Evolutionary conservation across 805 yeast species (phyloP), one percentile per base, ranked within the genome.

Genomic region (Yarrowia deformans): DNA sequence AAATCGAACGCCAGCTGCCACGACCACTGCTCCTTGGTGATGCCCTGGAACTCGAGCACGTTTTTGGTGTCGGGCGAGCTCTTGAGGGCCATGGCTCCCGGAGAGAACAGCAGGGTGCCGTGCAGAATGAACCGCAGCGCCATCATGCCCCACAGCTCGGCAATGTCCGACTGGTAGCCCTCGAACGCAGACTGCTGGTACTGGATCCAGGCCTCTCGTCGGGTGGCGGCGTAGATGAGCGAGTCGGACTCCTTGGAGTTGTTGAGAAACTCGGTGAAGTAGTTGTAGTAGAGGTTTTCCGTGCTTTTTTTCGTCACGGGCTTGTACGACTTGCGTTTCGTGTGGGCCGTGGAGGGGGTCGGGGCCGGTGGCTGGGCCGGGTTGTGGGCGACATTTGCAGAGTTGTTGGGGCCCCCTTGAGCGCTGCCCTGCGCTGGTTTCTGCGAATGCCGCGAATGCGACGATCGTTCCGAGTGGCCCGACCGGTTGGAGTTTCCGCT

Each of bases 81-180:
- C 14, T 43, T 60, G 19, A 69, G 19, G 18, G 69, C 54, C 39
- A 52, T 19, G 16, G 72, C 67, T 5, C 64, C 69, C 3, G 79
- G 79, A 1, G 79, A 76, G 58, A 74, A 74, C 43, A 76, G 69
- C n/a, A 76, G 72, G 19, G 70, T 58, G 48, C 75, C 76, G 19
- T 74, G 69, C 29, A 76, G 64, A 43, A 76, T 48, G 68, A 71
- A 75, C 29, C 77, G 63, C 39, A 76, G 54, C 8, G 76, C 76
- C 76, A 75, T 76, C 70, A 77, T 75, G 9, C 73, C 70, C 79
- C 79, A 76, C n/a, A 76, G 70, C 43, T 76, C 79, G 23, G 75
- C 70, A 14, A 74, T 71, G 16, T 72, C 76, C 46, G 61, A 45
- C 61, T 56, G 70, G 58, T 40, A 48, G 32, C 72, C 66, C 63